A percentile compares a stretch with the other conserved stretches of the same genome.
Evolutionary conservation across 148 eudicot genomes (phyloP).

Genomic region (Rhododendron simsii): DNA sequence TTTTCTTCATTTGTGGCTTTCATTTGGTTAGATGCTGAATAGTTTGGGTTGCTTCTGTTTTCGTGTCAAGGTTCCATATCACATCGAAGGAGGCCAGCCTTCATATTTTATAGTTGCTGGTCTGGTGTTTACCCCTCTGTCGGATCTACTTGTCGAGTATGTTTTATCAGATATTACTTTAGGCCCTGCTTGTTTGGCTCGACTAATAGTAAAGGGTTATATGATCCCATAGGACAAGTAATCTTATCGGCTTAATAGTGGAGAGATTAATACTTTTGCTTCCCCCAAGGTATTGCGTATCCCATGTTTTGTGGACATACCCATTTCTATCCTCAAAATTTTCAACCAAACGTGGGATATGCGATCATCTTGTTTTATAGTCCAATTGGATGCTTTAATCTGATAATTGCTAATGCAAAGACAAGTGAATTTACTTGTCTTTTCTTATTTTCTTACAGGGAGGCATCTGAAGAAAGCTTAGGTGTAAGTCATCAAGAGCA

Average conservation of each 20-base stretch:
- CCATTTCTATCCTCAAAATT: not conserved
- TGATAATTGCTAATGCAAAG: not conserved
- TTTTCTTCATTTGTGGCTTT: not conserved
- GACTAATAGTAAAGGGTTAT: not conserved
- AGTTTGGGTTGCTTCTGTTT: not conserved
- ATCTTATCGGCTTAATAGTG: not conserved
- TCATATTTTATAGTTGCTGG: conserved; percentile 93
- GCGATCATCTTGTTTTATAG: not conserved
- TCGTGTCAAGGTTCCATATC: conserved; percentile 74
- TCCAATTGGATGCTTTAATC: not conserved
- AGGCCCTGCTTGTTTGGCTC: not conserved
- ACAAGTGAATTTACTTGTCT: conserved; percentile 10
- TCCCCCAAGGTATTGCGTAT: not conserved
- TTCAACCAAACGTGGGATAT: not conserved
- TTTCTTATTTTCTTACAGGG: conserved; percentile 36
- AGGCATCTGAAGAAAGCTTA: conserved; percentile 87
- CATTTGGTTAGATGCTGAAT: not conserved
- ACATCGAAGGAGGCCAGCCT: conserved; percentile 89
- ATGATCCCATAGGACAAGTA: not conserved
- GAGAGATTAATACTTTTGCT: not conserved
- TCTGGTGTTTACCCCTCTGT: conserved; percentile 91
- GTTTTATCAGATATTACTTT: conserved; percentile 8
- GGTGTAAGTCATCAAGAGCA: conserved; percentile 54
- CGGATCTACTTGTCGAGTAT: conserved; percentile 96
- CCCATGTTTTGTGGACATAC: not conserved